Percentiles rank a stretch among this genome's conserved stretches.
These are phyloP conservation scores for Phyllosticta citribraziliensis DNA, from an alignment of 2,329 filamentous ascomycete genomes.

Conservation along the genomic window DNA sequence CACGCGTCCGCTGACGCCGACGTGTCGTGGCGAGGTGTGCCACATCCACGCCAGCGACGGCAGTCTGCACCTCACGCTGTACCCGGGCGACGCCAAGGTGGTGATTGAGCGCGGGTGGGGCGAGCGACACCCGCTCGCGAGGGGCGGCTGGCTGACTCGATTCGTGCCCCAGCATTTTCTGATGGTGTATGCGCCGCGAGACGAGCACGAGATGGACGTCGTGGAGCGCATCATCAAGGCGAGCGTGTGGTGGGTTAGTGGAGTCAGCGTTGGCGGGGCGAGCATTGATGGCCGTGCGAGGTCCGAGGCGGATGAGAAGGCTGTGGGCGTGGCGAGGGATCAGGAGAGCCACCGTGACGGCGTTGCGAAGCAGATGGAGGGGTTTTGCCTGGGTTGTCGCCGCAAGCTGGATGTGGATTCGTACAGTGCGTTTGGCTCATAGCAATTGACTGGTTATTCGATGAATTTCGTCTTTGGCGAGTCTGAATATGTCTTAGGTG, in stretches of 20 bases:
- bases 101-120: slow-evolving; percentile 72
- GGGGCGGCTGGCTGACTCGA: slow-evolving; percentile 54
- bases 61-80: slow-evolving; percentile 69
- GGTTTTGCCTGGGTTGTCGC: slow-evolving; percentile 4
- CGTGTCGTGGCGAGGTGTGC: slow-evolving; percentile 70
- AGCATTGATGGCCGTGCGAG: slow-evolving; percentile 14
- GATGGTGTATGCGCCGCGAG: slow-evolving; percentile 72
- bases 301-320: slow-evolving; percentile 11
- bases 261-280: slow-evolving; percentile 21
- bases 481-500: neutral
- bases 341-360: neutral
- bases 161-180: slow-evolving; percentile 68
- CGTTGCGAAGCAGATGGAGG: neutral
- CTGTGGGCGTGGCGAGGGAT: neutral
- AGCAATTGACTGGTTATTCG: neutral
- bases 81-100: slow-evolving; percentile 64
- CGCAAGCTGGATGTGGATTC: neutral
- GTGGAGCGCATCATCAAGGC: slow-evolving; percentile 63
- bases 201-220: slow-evolving; percentile 56
- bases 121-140: slow-evolving; percentile 56
- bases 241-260: slow-evolving; percentile 58
- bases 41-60: slow-evolving; percentile 71
- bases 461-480: neutral
- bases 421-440: neutral
- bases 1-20: slow-evolving; percentile 53